Evolutionary conservation across 2,329 filamentous ascomycete genomes (phyloP), one percentile per base, ranked within the genome.

Genomic region (Rhynchosporium graminicola): DNA sequence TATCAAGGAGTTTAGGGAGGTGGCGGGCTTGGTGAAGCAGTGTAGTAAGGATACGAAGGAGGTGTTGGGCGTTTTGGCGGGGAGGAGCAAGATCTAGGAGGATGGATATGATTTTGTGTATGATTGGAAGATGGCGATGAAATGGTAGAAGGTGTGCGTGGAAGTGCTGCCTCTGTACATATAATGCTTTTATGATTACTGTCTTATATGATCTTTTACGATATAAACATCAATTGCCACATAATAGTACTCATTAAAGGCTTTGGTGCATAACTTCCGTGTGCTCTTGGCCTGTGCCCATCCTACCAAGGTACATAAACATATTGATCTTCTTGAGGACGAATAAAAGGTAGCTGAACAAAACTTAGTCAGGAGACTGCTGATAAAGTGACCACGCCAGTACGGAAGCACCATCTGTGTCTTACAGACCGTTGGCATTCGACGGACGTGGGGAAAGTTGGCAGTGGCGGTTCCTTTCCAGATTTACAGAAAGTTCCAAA

Each of bases 11-110:
- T 97, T 97, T 74, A 89, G 84, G 77, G 80, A 80, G 29, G 81
- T 97, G 52, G 87, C 90, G 65, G 82, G 80, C 60, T 72, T 97
- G 61, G 90, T 98, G 61, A 97, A 94, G 81, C 90, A 91, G 69
- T 87, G 83, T 7, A 83, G 83, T 70, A 79, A 81, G 52, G 86
- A 86, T 68, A 97, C 93, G 0, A 91, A 85, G 78, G 81, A 80
- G 54, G 84, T 83, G 5, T 77, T 97, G 72, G 80, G 84, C 70
- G 83, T 82, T 2, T 77, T 97, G 73, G 83, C 88, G 69, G 87
- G 81, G 61, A 85, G 82, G 76, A 87, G 81, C 61, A 85, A 82
- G 76, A 85, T 87, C 29, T 85, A 83, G 4, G 1, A 5, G 4
- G 33, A 15, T 26, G 15, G 2, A 12, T 15, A 12, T n/a, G 31